phyloP scores from a whole-genome alignment of 2,329 filamentous ascomycete genomes.

The Aspergillus proliferans region DNA sequence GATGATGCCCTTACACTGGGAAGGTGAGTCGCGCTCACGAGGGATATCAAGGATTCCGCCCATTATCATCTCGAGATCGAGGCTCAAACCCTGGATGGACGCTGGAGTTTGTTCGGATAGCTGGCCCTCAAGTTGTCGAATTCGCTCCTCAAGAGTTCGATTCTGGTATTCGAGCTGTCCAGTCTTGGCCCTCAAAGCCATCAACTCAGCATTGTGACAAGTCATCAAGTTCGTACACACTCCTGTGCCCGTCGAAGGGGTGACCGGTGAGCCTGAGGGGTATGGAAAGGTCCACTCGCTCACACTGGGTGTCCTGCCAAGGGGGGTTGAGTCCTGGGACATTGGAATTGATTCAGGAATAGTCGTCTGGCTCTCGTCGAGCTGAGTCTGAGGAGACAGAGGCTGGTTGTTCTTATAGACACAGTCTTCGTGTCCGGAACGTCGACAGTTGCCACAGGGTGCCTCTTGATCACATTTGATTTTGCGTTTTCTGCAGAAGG shows the following conservation, averaged over 20 bases:
- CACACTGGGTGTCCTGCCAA: background rate
- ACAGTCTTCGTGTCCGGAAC: constrained; percentile 24
- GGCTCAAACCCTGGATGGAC: constrained; percentile 8
- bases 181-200: constrained; percentile 33
- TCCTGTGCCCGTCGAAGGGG: constrained; percentile 13
- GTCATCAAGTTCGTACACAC: constrained; percentile 18
- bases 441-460: constrained; percentile 57
- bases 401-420: constrained; percentile 10
- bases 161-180: constrained; percentile 40
- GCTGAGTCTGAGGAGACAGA: constrained; percentile 1
- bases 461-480: constrained; percentile 55
- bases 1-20: constrained; percentile 27
- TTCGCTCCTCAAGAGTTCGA: constrained; percentile 21
- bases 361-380: constrained; percentile 2
- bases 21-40: constrained; percentile 28
- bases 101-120: constrained; percentile 10
- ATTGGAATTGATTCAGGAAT: background rate
- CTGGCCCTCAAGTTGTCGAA: constrained; percentile 4
- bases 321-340: too few species aligned
- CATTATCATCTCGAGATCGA: constrained; percentile 35
- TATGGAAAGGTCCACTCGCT: background rate
- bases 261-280: constrained; percentile 5
- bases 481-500: constrained; percentile 55
- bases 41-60: constrained; percentile 42
- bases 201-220: constrained; percentile 28